Percentiles rank a stretch among this genome's conserved stretches.
Conservation (phyloP, 495 filamentous ascomycete species). For the Halenospora varia region DNA sequence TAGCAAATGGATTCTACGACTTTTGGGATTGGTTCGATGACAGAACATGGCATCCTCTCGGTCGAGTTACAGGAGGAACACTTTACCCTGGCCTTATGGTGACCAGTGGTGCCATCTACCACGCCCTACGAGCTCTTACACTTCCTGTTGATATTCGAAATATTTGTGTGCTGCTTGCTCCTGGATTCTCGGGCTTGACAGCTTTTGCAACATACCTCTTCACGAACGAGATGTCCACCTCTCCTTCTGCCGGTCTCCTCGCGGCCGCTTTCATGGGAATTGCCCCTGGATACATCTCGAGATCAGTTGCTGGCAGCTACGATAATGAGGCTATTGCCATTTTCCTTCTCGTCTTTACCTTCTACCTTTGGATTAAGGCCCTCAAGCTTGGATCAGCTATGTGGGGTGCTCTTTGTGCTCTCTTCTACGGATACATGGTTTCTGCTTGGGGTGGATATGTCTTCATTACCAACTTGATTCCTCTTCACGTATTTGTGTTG, state of each 20-base stretch:
- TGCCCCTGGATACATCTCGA: constrained; percentile 92
- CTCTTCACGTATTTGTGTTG: constrained; percentile 92
- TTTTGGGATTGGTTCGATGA: constrained; percentile 99
- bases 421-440: constrained; percentile 99
- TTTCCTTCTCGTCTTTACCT: constrained; percentile 97
- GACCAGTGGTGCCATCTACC: constrained; percentile 95
- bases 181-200: constrained; percentile 92
- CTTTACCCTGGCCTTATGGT: constrained; percentile 99
- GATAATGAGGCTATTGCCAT: constrained; percentile 99
- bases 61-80: constrained; percentile 96
- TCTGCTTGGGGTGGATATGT: constrained; percentile 99
- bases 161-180: constrained; percentile 95
- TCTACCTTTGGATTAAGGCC: constrained; percentile 98
- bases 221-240: constrained; percentile 91
- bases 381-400: constrained; percentile 93
- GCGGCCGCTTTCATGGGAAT: constrained; percentile 98
- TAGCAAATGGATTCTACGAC: constrained; percentile 93
- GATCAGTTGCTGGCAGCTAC: constrained; percentile 97
- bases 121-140: constrained; percentile 83
- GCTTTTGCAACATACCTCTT: constrained; percentile 92
- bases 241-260: constrained; percentile 89
- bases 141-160: constrained; percentile 98
- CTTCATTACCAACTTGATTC: constrained; percentile 98
- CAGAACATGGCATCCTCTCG: constrained; percentile 99
- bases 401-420: constrained; percentile 90